Evolutionary conservation across 768 basidiomycete genomes (phyloP).

Genomic region (Tephrocybe rancida): DNA sequence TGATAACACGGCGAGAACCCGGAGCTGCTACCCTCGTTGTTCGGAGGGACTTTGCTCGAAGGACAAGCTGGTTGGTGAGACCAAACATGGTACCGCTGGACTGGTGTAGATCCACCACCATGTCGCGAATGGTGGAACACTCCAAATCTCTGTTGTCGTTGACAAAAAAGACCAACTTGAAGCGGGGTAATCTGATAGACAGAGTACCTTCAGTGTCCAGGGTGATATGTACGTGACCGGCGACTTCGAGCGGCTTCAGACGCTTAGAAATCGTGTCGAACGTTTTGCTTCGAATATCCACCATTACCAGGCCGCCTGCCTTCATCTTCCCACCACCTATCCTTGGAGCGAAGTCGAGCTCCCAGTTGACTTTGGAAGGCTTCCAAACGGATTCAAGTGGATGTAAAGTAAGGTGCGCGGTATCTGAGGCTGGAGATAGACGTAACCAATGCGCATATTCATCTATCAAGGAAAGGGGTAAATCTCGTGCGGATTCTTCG

Average conservation of each 20-base stretch:
- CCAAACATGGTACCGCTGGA: slow-evolving; percentile 48
- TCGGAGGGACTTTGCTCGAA: slow-evolving; percentile 23
- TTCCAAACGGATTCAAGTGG: slow-evolving; percentile 29
- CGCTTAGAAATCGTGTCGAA: slow-evolving; percentile 22
- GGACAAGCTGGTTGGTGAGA: slow-evolving; percentile 40
- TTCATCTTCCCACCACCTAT: slow-evolving; percentile 12
- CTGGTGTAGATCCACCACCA: slow-evolving; percentile 44
- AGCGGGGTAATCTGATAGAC: slow-evolving; percentile 38
- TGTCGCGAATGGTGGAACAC: slow-evolving; percentile 41
- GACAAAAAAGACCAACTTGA: slow-evolving; percentile 41
- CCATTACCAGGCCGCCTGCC: slow-evolving; percentile 9
- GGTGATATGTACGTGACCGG: slow-evolving; percentile 15
- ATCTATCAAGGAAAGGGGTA: slow-evolving; percentile 29
- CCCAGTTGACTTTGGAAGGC: slow-evolving; percentile 28
- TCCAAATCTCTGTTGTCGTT: slow-evolving; percentile 33
- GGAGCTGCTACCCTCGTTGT: slow-evolving; percentile 16
- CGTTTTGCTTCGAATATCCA: slow-evolving; percentile 29
- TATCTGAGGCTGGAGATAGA: slow-evolving; percentile 6
- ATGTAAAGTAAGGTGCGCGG: slow-evolving; percentile 32
- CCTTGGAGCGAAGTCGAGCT: slow-evolving; percentile 20
- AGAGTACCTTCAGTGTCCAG: slow-evolving; percentile 16
- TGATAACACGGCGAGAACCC: slow-evolving; percentile 32
- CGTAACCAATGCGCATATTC: slow-evolving; percentile 37
- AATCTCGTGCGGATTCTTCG: slow-evolving; percentile 17
- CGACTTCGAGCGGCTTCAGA: slow-evolving; percentile 21